Evolutionary conservation across 2,329 filamentous ascomycete species (phyloP).

Genomic region (Teratosphaeria epicoccoides): DNA sequence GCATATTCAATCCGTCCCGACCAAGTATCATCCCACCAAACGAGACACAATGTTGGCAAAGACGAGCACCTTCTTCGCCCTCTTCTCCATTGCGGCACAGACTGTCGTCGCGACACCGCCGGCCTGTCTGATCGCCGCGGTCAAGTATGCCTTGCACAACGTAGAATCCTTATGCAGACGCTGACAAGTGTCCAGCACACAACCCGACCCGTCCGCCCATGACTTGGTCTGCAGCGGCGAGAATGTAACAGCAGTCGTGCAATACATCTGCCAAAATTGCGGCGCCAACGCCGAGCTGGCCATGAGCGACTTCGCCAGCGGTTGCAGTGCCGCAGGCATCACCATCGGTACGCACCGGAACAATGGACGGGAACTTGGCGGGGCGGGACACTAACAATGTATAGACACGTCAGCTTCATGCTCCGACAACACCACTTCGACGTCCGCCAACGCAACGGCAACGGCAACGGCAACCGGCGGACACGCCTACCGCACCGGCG

Average conservation of each 20-base stretch:
- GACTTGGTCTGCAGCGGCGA: slow-evolving; percentile 22
- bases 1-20: too few species aligned
- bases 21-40: too few species aligned
- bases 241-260: slow-evolving; percentile 17
- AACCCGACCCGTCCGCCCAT: slow-evolving; percentile 23
- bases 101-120: slow-evolving; percentile 36
- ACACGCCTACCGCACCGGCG: too few species aligned
- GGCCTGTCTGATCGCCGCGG: slow-evolving; percentile 40
- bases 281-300: slow-evolving; percentile 19
- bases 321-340: slow-evolving; percentile 24
- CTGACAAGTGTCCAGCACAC: slow-evolving; percentile 16
- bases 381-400: neutral
- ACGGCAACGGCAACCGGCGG: slow-evolving; percentile 7
- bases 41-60: slow-evolving; percentile 40
- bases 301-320: slow-evolving; percentile 20
- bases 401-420: slow-evolving; percentile 4
- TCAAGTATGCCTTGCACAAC: slow-evolving; percentile 36
- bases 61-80: slow-evolving; percentile 32
- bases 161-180: neutral
- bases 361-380: too few species aligned
- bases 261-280: slow-evolving; percentile 21
- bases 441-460: slow-evolving; percentile 9
- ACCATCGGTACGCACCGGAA: slow-evolving; percentile 19
- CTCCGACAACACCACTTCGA: slow-evolving; percentile 6
- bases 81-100: slow-evolving; percentile 36